Conservation (phyloP, 192 early-diverging fungal genomes). For the Coemansia sp. region DNA sequence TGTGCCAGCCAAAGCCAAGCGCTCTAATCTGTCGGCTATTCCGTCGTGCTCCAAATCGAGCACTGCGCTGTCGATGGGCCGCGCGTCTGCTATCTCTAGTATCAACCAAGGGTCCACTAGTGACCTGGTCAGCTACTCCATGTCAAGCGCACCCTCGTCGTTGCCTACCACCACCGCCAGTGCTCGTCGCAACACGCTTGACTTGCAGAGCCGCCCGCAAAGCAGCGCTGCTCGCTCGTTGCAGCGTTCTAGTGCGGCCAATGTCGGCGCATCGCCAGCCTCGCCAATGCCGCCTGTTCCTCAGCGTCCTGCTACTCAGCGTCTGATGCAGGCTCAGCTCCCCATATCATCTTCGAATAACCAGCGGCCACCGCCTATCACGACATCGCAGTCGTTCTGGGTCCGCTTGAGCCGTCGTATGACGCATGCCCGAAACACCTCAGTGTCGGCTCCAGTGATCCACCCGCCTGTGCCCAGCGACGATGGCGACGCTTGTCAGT, state of each 20-base stretch:
- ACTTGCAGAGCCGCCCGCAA: not conserved
- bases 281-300: not conserved
- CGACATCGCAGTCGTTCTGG: conserved; percentile 37
- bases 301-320: conserved; percentile 4
- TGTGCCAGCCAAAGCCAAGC: conserved; percentile 9
- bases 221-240: not conserved
- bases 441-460: not conserved
- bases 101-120: not conserved
- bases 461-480: conserved; percentile 11
- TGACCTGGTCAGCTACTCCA: conserved; percentile 13
- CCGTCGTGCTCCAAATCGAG: not conserved
- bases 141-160: conserved; percentile 3
- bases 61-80: conserved; percentile 14
- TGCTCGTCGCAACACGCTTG: conserved; percentile 8
- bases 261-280: conserved; percentile 4
- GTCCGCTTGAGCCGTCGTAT: conserved; percentile 28
- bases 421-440: conserved; percentile 28
- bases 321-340: not conserved
- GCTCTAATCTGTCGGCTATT: not conserved
- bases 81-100: conserved; percentile 2
- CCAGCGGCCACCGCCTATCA: not conserved
- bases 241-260: conserved; percentile 12
- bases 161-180: not conserved
- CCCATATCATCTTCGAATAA: not conserved
- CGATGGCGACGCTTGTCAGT: conserved; percentile 22